Percentiles rank a stretch among this genome's conserved stretches.
Conservation (phyloP, 768 basidiomycete genomes). For the Boletus tomentosulus region DNA sequence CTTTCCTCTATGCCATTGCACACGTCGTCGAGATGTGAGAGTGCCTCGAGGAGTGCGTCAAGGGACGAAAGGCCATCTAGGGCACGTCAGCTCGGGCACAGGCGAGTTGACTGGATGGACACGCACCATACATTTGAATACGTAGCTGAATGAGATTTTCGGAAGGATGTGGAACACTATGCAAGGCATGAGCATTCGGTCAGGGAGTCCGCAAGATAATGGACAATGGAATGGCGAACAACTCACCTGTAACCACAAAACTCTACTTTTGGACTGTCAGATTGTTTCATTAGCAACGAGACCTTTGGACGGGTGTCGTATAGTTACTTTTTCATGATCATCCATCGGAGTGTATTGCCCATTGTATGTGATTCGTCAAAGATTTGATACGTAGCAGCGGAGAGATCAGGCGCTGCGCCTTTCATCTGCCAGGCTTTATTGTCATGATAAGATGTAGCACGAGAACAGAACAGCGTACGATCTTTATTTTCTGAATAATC, state of each 20-base stretch:
- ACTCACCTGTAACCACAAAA: conserved; percentile 94
- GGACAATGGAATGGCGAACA: conserved; percentile 21
- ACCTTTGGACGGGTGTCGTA: not conserved
- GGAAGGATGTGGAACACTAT: conserved; percentile 81
- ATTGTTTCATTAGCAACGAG: not conserved
- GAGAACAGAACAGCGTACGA: conserved; percentile 19
- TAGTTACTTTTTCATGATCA: conserved; percentile 97
- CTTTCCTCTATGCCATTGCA: conserved; percentile 66
- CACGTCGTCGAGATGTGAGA: conserved; percentile 73
- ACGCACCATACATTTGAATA: conserved; percentile 99
- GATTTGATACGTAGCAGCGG: conserved; percentile 88
- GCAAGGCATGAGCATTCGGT: not conserved
- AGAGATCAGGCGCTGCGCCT: conserved; percentile 76
- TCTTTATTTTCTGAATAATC: conserved; percentile 28
- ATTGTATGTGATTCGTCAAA: conserved; percentile 94
- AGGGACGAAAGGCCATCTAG: conserved; percentile 85
- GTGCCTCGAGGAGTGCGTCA: conserved; percentile 69
- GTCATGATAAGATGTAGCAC: conserved; percentile 9
- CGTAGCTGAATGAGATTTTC: conserved; percentile 95
- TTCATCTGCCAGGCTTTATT: conserved; percentile 55
- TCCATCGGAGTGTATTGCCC: conserved; percentile 93
- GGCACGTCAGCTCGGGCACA: not conserved
- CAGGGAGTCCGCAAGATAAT: not conserved
- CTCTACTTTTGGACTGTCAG: conserved; percentile 88
- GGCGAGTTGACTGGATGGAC: not conserved